These are phyloP conservation scores for Macrophomina tecta DNA, from an alignment of 2,329 filamentous ascomycete species.

Conservation along the genomic window DNA sequence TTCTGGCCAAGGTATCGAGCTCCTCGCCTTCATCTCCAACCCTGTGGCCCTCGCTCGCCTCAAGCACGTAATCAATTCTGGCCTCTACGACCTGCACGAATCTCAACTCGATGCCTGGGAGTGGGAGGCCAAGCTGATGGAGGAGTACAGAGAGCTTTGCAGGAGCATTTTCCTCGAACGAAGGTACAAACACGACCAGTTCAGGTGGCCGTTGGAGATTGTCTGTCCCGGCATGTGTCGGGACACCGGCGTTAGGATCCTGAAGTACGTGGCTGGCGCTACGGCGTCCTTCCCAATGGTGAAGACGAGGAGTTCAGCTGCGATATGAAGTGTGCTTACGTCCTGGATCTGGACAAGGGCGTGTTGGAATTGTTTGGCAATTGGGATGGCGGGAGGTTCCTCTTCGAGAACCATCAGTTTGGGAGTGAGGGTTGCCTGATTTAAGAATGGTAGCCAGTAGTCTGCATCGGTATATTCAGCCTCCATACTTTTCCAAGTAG, in stretches of 20 bases:
- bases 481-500: no score
- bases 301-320: neutral
- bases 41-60: constrained; percentile 35
- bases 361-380: neutral
- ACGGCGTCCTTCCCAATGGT: neutral
- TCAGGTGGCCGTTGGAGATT: neutral
- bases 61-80: constrained; percentile 31
- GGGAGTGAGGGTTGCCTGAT: no score
- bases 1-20: constrained; percentile 33
- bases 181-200: no score
- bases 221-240: neutral
- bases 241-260: neutral
- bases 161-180: neutral
- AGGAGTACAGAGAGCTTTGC: no score
- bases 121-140: neutral
- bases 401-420: neutral
- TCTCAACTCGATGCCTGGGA: constrained; percentile 9
- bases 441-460: no score
- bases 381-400: neutral
- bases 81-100: constrained; percentile 28
- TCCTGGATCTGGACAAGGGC: neutral
- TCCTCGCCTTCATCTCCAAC: constrained; percentile 35
- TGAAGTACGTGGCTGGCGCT: neutral
- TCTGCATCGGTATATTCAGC: no score
- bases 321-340: neutral